Percentiles rank a stretch among this genome's conserved stretches.
Conservation (phyloP, 2,329 filamentous ascomycete genomes). For the Cladosporium sp. region DNA sequence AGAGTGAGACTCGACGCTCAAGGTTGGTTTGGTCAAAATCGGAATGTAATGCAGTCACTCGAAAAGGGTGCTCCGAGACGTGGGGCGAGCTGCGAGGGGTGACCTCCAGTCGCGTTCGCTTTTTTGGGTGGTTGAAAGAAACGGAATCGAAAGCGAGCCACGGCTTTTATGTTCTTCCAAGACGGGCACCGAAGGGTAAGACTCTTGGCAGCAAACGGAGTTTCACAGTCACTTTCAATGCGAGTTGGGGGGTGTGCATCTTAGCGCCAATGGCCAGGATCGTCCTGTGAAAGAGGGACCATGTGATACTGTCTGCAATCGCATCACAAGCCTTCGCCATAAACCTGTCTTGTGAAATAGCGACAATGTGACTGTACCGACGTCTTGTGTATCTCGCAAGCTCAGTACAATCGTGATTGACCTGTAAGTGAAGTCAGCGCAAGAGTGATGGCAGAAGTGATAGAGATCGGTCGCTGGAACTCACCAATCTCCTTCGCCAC, state of each 20-base stretch:
- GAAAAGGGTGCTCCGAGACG: not conserved
- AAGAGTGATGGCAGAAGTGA: not conserved
- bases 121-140: not conserved
- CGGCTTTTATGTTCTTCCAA: not conserved
- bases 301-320: not conserved
- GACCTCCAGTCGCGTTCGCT: not conserved
- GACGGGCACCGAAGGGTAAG: not conserved
- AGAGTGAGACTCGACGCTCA: no score
- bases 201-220: not conserved
- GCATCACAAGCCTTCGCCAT: no score
- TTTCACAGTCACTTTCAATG: not conserved
- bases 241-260: not conserved
- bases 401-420: no score
- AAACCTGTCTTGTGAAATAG: no score
- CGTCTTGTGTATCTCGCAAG: no score
- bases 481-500: not conserved
- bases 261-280: not conserved
- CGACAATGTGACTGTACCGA: no score
- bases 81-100: not conserved
- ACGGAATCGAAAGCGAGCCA: not conserved
- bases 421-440: not conserved
- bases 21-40: no score
- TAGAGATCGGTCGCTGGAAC: not conserved
- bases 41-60: no score
- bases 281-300: not conserved